Evolutionary conservation across 23 red algal genomes (phyloP), one percentile per base, ranked within the genome.

Genomic region (Cyanidioschyzon merolae): DNA sequence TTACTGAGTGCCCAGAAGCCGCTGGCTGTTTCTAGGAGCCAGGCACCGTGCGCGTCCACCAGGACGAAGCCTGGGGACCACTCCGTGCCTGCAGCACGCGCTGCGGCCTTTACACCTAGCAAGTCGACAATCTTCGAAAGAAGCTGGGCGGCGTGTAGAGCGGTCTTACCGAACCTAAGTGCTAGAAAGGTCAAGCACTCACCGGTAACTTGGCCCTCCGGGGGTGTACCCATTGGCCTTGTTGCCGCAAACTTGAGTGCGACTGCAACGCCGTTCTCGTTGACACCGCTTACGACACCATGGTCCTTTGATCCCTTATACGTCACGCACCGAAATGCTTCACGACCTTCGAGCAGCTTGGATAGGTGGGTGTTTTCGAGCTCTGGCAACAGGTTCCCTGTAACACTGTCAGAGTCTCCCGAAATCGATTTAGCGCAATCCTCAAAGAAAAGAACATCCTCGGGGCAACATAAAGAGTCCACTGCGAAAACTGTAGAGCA

Each of bases 181-280:
- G 63, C 63, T 27, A 32, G 3, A 7, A 25, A 27, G n/a, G 30
- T 27, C 16, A 71, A 27, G 32, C 30, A 7, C 29, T 25, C 63
- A 35, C 63, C 63, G 30, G 63, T 7, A 15, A 71, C 16, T 25
- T 35, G n/a, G 16, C 63, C n/a, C 29, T 71, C 12, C 30, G n/a
- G 63, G 63, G 32, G 12, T 27, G 29, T 71, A 7, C n/a, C 29
- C 2, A 35, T 3, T 7, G 12, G 7, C 7, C 63, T 7, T 3
- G n/a, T 35, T 71, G n/a, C 12, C 29, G 63, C 63, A 27, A 25
- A 71, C 21, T 71, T 35, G 16, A 35, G 21, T 3, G 63, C 63
- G 12, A 71, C 63, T 25, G 63, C 63, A 3, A 71, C 63, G 12
- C 63, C 63, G 63, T 35, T 32, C 63, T 71, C 63, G 29, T 71